Evolutionary conservation across 176 grass and related monocot genomes (phyloP), one percentile per base, ranked within the genome.

Genomic region (Aegilops sharonensis): DNA sequence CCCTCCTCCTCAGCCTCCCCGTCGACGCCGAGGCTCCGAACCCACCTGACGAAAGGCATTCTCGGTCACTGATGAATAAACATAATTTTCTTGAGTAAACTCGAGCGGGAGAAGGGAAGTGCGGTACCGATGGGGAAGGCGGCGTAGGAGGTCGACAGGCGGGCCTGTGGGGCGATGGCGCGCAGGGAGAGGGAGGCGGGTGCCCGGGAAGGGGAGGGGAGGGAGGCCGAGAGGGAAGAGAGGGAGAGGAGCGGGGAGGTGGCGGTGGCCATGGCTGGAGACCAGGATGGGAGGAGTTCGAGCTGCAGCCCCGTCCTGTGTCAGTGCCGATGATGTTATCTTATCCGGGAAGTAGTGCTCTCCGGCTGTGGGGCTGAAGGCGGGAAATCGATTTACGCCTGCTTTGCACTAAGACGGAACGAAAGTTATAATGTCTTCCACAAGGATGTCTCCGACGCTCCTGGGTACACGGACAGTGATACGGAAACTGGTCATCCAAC

Each of bases 161-260:
- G 73, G 66, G 80, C 64, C 24, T 72, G 62, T 13, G 76, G 69
- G 30, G 18, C 13, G 71, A 85, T 8, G 21, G 76, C 23, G 37
- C 79, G 81, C 61, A 85, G 67, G 43, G 87, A 73, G 83, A 89
- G 79, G 21, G 90, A 83, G 30, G n/a, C 18, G 8, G 73, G 68
- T 9, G 62, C 12, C 6, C 78, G 78, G 5, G 79, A 9, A 0
- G 84, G 60, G 67, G 35, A 83, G 47, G 83, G 83, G 77, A 87
- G 80, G 57, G 85, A 82, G 79, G 80, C 80, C 18, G 47, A 47
- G 80, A 90, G 67, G 42, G 91, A 86, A 59, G 87, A 75, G 79
- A 87, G 74, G 60, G 87, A 92, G 87, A 85, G 89, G 71, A 89
- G 79, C 68, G 87, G 60, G 6, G 76, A 78, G 63, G 81, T 75